A percentile compares a stretch with the other conserved stretches of the same genome.
Evolutionary conservation across 352 stramenopile genomes (phyloP).

Genomic region (Phytophthora sp.): DNA sequence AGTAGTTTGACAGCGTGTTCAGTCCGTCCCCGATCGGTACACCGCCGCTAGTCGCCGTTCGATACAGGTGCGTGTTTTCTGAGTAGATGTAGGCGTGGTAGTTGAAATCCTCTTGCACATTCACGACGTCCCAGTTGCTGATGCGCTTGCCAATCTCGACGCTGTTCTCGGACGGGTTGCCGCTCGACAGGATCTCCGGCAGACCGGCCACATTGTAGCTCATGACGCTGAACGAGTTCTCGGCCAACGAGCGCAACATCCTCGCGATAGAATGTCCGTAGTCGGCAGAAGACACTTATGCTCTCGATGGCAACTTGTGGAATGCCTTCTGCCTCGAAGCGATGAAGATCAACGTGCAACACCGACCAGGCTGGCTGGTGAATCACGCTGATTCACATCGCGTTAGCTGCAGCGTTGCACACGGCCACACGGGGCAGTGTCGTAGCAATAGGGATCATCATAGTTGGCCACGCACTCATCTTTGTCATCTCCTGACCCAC

Average conservation of each 20-base stretch:
- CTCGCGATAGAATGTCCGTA: no score
- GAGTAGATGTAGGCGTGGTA: conserved; percentile 51
- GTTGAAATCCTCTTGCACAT: conserved; percentile 53
- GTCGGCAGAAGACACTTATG: conserved; percentile 1
- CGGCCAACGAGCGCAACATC: conserved; percentile 39
- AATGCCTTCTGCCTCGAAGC: conserved; percentile 1
- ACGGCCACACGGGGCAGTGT: conserved; percentile 5
- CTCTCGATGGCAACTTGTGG: conserved; percentile 2
- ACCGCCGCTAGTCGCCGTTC: conserved; percentile 47
- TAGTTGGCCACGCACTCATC: conserved; percentile 16
- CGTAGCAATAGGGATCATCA: conserved; percentile 18
- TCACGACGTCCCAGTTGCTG: conserved; percentile 38
- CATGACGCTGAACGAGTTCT: conserved; percentile 50
- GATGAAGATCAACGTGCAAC: not conserved
- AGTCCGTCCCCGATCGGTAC: conserved; percentile 49
- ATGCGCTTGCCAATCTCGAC: conserved; percentile 55
- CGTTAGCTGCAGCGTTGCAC: conserved; percentile 20
- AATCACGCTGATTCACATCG: conserved; percentile 3
- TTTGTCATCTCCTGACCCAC: conserved; percentile 7
- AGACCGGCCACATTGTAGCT: conserved; percentile 55
- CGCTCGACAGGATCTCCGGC: conserved; percentile 51
- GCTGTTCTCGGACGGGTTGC: conserved; percentile 47
- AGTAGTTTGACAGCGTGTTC: conserved; percentile 53
- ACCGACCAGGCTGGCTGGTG: conserved; percentile 4
- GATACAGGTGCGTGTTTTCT: conserved; percentile 45